Conservation (phyloP, 805 yeast species). For the Henningerozyma blattae region DNA sequence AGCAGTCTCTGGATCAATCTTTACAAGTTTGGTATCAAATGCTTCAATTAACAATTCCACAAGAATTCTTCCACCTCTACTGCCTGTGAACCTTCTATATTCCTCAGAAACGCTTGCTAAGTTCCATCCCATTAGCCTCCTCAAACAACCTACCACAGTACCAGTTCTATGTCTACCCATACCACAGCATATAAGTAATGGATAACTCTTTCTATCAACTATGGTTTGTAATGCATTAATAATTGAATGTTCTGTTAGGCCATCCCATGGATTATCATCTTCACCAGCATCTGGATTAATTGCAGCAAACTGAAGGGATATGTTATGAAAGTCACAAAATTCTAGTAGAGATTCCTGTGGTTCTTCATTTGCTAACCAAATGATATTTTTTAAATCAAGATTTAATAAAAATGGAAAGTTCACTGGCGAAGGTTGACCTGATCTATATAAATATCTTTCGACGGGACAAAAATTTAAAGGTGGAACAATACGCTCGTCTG, state of each 20-base stretch:
- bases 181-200: constrained; percentile 87
- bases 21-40: constrained; percentile 21
- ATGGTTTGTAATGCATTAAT: constrained; percentile 68
- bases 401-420: constrained; percentile 77
- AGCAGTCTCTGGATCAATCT: constrained; percentile 19
- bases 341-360: constrained; percentile 81
- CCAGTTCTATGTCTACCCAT: constrained; percentile 99
- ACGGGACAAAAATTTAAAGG: constrained; percentile 95
- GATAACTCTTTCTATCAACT: constrained; percentile 61
- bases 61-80: constrained; percentile 81
- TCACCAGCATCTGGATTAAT: constrained; percentile 63
- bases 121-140: constrained; percentile 96
- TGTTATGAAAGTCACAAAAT: constrained; percentile 62
- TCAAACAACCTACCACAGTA: constrained; percentile 85
- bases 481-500: constrained; percentile 66
- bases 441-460: constrained; percentile 71
- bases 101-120: constrained; percentile 87
- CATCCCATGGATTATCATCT: constrained; percentile 89
- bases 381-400: constrained; percentile 61
- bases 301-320: constrained; percentile 73
- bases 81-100: constrained; percentile 86
- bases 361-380: constrained; percentile 94
- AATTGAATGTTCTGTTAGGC: constrained; percentile 72
- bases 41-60: constrained; percentile 82
- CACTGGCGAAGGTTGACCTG: constrained; percentile 92